Conservation (phyloP, 192 early-diverging fungal species). For the Glomus cerebriforme region DNA sequence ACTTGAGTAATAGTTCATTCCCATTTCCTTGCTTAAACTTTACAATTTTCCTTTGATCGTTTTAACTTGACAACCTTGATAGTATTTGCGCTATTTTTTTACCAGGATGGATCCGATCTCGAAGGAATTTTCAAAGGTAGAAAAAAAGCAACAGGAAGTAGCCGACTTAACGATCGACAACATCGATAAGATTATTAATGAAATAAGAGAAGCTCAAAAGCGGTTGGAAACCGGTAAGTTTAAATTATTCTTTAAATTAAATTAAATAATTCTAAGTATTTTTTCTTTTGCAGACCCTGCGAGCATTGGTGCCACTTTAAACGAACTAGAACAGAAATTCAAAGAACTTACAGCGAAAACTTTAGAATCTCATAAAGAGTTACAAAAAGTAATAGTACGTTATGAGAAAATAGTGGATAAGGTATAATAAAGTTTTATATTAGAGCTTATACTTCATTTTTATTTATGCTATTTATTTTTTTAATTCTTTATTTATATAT, state of each 20-base stretch:
- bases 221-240: not conserved
- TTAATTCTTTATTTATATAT: not conserved
- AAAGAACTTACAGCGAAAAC: slow-evolving; percentile 32
- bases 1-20: too few relatives aligned
- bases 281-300: not conserved
- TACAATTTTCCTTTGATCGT: not conserved
- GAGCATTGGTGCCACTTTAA: not conserved
- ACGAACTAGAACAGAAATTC: not conserved
- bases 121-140: not conserved
- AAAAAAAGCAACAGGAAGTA: not conserved
- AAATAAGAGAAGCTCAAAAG: not conserved
- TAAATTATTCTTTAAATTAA: not conserved
- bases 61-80: too few relatives aligned
- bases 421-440: slow-evolving; percentile 39
- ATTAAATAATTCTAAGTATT: not conserved
- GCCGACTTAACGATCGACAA: not conserved
- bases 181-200: not conserved
- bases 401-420: slow-evolving; percentile 78
- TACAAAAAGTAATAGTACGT: slow-evolving; percentile 60
- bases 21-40: not conserved
- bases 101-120: not conserved
- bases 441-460: slow-evolving; percentile 1
- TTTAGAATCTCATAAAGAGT: slow-evolving; percentile 64
- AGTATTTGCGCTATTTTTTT: not conserved
- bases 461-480: slow-evolving; percentile 1